Conservation (phyloP, 805 yeast genomes). For the Ogataea pignaliae region DNA sequence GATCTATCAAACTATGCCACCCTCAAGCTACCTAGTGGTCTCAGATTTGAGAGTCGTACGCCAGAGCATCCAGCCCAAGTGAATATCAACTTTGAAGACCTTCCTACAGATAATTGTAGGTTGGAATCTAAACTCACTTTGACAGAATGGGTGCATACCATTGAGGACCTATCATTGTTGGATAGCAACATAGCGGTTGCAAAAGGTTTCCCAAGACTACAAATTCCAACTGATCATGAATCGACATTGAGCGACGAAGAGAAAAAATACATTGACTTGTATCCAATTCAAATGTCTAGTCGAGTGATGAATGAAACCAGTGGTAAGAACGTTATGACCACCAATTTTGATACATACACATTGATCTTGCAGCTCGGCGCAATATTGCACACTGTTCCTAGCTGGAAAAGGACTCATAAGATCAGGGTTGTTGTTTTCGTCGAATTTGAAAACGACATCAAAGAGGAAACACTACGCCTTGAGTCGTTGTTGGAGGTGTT, state of each 20-base stretch:
- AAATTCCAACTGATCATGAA: conserved; percentile 51
- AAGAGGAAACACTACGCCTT: conserved; percentile 64
- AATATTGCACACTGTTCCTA: conserved; percentile 85
- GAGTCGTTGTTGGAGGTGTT: conserved; percentile 62
- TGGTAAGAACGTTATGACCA: conserved; percentile 62
- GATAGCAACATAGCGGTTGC: conserved; percentile 93
- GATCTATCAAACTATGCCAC: conserved; percentile 41
- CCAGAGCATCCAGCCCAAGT: conserved; percentile 23
- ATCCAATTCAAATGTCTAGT: conserved; percentile 97
- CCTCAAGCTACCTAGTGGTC: conserved; percentile 13
- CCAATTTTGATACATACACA: conserved; percentile 94
- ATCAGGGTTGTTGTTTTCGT: conserved; percentile 88
- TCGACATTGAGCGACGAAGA: conserved; percentile 25
- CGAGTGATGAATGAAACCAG: conserved; percentile 64
- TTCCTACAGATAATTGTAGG: conserved; percentile 66
- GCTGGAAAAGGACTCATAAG: conserved; percentile 76
- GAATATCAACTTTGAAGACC: conserved; percentile 10
- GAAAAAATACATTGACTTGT: conserved; percentile 71
- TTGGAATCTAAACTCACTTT: conserved; percentile 65
- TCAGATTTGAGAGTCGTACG: conserved; percentile 23
- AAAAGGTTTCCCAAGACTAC: conserved; percentile 68
- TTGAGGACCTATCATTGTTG: conserved; percentile 86
- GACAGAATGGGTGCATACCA: conserved; percentile 84
- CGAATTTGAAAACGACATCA: conserved; percentile 65
- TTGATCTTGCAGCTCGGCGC: conserved; percentile 92